A percentile compares a stretch with the other conserved stretches of the same genome.
These are phyloP conservation scores for Pezicula carpinea DNA, from an alignment of 2,329 filamentous ascomycete species.

Conservation along the genomic window DNA sequence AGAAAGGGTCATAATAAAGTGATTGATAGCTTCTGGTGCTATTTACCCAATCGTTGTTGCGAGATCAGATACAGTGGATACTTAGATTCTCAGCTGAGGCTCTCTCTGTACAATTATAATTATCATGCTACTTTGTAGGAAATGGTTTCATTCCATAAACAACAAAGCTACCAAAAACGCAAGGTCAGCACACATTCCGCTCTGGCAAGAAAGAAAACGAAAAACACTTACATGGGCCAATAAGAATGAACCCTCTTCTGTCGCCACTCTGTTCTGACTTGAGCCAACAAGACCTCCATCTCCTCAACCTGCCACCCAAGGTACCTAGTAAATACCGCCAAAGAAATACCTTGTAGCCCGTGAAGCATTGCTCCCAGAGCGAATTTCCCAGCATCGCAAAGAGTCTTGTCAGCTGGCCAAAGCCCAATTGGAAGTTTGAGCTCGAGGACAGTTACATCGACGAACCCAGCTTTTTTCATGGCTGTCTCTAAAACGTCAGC, in stretches of 20 bases:
- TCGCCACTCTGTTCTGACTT: slow-evolving; percentile 5
- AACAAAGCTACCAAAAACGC: too few relatives aligned
- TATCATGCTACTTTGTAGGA: too few relatives aligned
- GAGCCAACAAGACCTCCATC: slow-evolving; percentile 4
- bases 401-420: slow-evolving; percentile 2
- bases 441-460: slow-evolving; percentile 9
- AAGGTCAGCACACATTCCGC: too few relatives aligned
- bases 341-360: slow-evolving; percentile 2
- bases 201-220: too few relatives aligned
- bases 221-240: not conserved
- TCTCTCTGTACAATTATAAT: too few relatives aligned
- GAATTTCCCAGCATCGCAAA: not conserved
- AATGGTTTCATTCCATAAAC: too few relatives aligned
- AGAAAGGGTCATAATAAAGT: too few relatives aligned
- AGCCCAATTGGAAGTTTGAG: slow-evolving; percentile 12
- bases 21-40: too few relatives aligned
- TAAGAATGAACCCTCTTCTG: slow-evolving; percentile 4
- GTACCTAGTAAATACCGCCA: slow-evolving; percentile 6
- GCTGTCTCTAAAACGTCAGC: slow-evolving; percentile 17
- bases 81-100: too few relatives aligned
- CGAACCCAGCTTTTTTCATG: slow-evolving; percentile 21
- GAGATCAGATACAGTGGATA: too few relatives aligned
- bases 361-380: not conserved
- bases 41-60: too few relatives aligned
- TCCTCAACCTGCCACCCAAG: slow-evolving; percentile 4